Evolutionary conservation across 2,329 filamentous ascomycete genomes (phyloP), one percentile per base, ranked within the genome.

Genomic region (Paramyrothecium sp.): DNA sequence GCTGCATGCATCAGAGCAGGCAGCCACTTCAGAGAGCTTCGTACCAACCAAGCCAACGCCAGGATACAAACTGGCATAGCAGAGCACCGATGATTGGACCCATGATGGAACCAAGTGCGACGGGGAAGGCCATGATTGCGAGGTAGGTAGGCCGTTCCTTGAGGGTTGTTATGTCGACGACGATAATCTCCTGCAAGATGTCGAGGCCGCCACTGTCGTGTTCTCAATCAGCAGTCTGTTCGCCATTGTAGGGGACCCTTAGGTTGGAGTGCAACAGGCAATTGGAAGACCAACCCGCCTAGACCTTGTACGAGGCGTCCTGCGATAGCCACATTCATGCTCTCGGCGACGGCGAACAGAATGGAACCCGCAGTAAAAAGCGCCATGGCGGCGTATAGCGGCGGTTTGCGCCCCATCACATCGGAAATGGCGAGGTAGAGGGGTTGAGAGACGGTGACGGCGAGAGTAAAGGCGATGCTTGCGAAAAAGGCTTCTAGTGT

Each of bases 11-110:
- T n/a, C n/a, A n/a, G n/a, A n/a, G n/a, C n/a, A n/a, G n/a, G n/a
- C n/a, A n/a, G 38, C 38, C 38, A 44, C 38, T 16, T 12, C 13
- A 44, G 13, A 19, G 38, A 44, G 38, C 3, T 44, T 44, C 13
- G 13, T 5, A n/a, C 68, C 69, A 74, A 22, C 68, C 68, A 57
- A 73, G 67, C 71, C 71, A 73, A 23, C 67, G 57, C 70, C 71
- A 70, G 17, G 55, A 51, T 13, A 55, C 60, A 38, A 63, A 55
- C 30, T 64, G 55, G 8, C 60, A 52, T 52, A 72, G 68, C 7
- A 66, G 50, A 10, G 63, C 67, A 17, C 69, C 69, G 3, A 70
- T 23, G 20, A 63, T 55, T 2, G 70, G 69, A 1, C 70, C 67
- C 2, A 60, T 11, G 12, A 68, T 51, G 16, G 41, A 60, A 3